A percentile compares a stretch with the other conserved stretches of the same genome.
Conservation (phyloP, 2,329 filamentous ascomycete species). For the Thermoascus crustaceus region DNA sequence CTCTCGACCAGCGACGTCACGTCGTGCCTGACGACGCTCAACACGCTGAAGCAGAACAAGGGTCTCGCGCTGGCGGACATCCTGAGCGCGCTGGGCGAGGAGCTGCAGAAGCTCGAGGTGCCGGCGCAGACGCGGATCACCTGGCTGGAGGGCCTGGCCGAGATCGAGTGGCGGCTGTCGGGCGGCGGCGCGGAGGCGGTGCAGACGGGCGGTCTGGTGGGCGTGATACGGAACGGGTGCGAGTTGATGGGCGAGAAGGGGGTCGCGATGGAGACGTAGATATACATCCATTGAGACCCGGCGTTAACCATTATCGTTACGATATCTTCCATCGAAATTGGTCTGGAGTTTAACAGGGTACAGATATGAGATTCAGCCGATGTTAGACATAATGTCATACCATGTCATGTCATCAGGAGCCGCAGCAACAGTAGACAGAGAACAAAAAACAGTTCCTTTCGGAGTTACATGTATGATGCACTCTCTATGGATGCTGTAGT, state of each 20-base stretch:
- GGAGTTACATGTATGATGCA: too few relatives aligned
- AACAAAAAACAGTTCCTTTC: too few relatives aligned
- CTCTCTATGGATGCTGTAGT: too few relatives aligned
- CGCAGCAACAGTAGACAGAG: too few relatives aligned
- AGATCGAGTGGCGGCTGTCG: constrained; percentile 85
- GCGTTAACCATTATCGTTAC: neutral
- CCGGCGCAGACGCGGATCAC: constrained; percentile 77
- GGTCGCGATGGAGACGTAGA: neutral
- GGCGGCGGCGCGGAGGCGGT: constrained; percentile 79
- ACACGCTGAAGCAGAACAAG: constrained; percentile 74
- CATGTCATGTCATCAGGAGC: too few relatives aligned
- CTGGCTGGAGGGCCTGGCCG: constrained; percentile 84
- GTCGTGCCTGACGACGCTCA: constrained; percentile 79
- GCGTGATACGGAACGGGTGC: constrained; percentile 76
- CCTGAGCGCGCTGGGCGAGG: constrained; percentile 74
- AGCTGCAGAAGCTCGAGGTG: constrained; percentile 74
- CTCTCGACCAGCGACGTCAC: constrained; percentile 81
- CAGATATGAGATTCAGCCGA: too few relatives aligned
- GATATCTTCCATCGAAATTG: too few relatives aligned
- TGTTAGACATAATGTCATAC: too few relatives aligned
- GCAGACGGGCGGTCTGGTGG: constrained; percentile 88
- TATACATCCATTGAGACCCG: neutral
- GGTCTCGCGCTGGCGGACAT: constrained; percentile 92
- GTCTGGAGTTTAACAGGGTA: too few relatives aligned
- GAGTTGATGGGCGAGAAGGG: constrained; percentile 55